Evolutionary conservation across 2,329 filamentous ascomycete genomes (phyloP), one percentile per base, ranked within the genome.

Genomic region (Alternaria brassicicola): DNA sequence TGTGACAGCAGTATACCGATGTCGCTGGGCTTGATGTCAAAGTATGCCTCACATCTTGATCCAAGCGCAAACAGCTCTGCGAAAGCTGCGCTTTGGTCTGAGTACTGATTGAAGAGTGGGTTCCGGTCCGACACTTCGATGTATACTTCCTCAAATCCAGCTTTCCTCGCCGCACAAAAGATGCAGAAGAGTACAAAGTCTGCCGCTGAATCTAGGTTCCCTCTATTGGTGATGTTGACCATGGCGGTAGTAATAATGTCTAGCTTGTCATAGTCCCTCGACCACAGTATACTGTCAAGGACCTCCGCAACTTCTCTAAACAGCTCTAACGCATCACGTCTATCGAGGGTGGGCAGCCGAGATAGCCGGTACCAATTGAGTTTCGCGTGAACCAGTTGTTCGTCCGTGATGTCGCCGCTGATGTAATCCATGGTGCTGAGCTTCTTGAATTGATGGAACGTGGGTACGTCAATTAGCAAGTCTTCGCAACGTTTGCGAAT

Each of bases 31-130:
- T 66, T 69, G 47, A 88, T 81, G 57, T 86, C 85, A 57, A 88
- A 87, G 66, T 88, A 88, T 1, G 83, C 80, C 59, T 88, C 85
- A 66, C 86, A 89, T 52, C 86, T 83, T 3, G 86, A 88, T 1
- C 86, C 86, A 2, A 88, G 77, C 0, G 85, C 86, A 73, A 87
- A 88, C 0, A 87, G 82, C 68, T 88, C 86, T 1, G 86, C 83
- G 65, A 88, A 88, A 6, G 85, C 85, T 30, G 85, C 86, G 13
- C 86, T 86, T 70, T 89, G 86, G 55, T 88, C 86, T 2, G 85
- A 79, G 55, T 87, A 86, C 19, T 83, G 80, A 52, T 87, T 84
- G 71, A 87, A 86, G 9, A 88, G 76, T 0, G 85, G 86, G 64
- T 87, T 88, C 7, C 85, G 79, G 66, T 88, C 86, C 0, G 84